Base-by-base conservation (phyloP, 1,284 basidiomycete species). In the Rhodotorula glutinis region DNA sequence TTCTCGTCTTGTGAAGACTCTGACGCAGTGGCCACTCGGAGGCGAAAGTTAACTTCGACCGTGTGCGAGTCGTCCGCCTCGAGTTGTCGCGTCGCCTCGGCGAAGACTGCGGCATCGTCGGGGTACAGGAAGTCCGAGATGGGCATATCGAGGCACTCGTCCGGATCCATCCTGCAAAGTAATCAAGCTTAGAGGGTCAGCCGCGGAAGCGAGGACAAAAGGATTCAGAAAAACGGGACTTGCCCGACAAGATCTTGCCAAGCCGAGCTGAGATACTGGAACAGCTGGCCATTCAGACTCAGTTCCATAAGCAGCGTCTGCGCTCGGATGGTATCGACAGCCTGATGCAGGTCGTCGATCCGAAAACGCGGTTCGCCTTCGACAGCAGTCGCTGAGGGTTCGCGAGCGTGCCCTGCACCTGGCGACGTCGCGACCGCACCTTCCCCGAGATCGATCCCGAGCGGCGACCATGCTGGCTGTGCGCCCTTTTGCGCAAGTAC, bases 301-400 rank as follows among this genome's bases (percentile, higher is more conserved):
- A 99, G 85, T 79, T 98, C 96, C 83, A 98, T 85, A 41, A 99
- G 90, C 61, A 97, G 91, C 74, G 95, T 96, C 78, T 92, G 89
- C 76, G 88, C 91, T 79, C 94, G 91, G 21, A 92, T 92, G 9
- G 90, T 90, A 78, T 98, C 93, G 3, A 92, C 92, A 73, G 93
- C 88, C 41, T 90, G 81, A 40, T 88, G 85, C 40, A 97, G 79
- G 38, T 91, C 87, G 76, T 95, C 91, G 0, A 89, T 89, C 21
- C 89, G 88, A 47, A 41, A 66, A 52, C 62, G 61, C 57, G 66
- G 55, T 7, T 62, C 61, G 29, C 46, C 51, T 21, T 63, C 57
- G 29, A 44, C 41, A 21, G 59, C 27, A 13, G 40, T 33, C 49
- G 30, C 29, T n/a, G 38, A 52, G 17, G 58, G 58, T 38, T 41